Conservation (phyloP, 2,329 filamentous ascomycete species). For the Pleomassaria siparia region DNA sequence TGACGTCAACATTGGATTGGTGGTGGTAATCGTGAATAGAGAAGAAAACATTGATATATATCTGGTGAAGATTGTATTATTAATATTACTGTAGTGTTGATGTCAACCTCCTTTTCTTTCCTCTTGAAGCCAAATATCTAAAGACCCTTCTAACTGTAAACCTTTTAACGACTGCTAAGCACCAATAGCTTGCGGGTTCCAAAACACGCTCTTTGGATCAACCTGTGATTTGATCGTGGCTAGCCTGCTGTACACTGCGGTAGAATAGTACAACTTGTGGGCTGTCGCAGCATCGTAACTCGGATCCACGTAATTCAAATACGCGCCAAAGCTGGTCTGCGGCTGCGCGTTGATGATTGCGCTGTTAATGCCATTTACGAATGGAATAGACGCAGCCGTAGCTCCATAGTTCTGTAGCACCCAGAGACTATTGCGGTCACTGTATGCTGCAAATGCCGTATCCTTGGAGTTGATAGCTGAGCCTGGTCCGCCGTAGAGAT, state of each 20-base stretch:
- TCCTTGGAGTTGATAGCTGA: conserved; percentile 40
- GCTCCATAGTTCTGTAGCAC: conserved; percentile 43
- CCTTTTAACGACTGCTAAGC: conserved; percentile 6
- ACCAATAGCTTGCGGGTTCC: conserved; percentile 43
- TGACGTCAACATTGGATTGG: no score
- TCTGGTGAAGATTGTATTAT: no score
- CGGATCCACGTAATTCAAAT: conserved; percentile 58
- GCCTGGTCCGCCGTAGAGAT: conserved; percentile 43
- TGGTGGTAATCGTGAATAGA: no score
- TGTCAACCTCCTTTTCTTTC: no score
- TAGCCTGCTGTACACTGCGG: conserved; percentile 37
- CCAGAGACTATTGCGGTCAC: conserved; percentile 40
- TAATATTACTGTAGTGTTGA: no score
- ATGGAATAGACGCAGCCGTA: conserved; percentile 27
- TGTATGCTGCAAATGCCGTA: conserved; percentile 38
- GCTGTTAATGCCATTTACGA: conserved; percentile 48
- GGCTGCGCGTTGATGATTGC: conserved; percentile 41
- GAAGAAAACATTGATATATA: no score
- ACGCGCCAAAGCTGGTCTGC: conserved; percentile 50
- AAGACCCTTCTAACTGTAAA: background rate
- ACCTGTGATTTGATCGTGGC: conserved; percentile 43
- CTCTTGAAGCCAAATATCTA: background rate
- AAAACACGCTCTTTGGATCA: conserved; percentile 43
- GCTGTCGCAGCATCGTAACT: conserved; percentile 50
- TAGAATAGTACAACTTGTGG: conserved; percentile 53